phyloP scores from a whole-genome alignment of 1,284 basidiomycete genomes.

The Apiotrichum domesticum region DNA sequence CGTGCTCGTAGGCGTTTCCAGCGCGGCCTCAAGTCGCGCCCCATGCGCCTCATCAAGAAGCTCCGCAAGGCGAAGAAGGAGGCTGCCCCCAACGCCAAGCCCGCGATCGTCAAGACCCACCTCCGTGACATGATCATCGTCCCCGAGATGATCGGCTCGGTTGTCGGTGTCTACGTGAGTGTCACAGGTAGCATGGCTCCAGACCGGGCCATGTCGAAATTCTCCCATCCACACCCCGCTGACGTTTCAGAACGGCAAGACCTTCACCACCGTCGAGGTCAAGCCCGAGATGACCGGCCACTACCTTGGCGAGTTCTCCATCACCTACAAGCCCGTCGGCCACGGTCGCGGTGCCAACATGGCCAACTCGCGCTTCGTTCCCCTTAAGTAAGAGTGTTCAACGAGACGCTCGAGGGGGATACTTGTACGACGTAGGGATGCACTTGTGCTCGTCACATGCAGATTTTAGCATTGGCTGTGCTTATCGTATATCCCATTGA shows the following conservation, averaged over 20 bases:
- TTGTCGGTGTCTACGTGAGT: slow-evolving; percentile 82
- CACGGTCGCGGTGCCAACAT: slow-evolving; percentile 90
- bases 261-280: slow-evolving; percentile 96
- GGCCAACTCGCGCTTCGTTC: slow-evolving; percentile 59
- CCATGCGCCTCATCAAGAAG: slow-evolving; percentile 99
- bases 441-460: slow-evolving; percentile 15
- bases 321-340: slow-evolving; percentile 97
- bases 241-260: slow-evolving; percentile 53
- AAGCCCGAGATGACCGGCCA: slow-evolving; percentile 99
- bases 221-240: background rate
- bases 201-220: background rate
- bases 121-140: slow-evolving; percentile 99
- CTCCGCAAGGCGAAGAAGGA: slow-evolving; percentile 99
- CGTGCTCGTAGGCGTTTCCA: slow-evolving; percentile 98
- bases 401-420: slow-evolving; percentile 5
- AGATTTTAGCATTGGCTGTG: background rate
- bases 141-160: slow-evolving; percentile 98
- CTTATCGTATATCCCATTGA: no score
- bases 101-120: slow-evolving; percentile 97
- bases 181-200: background rate
- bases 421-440: slow-evolving; percentile 29
- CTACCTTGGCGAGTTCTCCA: slow-evolving; percentile 89
- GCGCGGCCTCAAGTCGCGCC: slow-evolving; percentile 96
- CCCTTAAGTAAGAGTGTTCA: slow-evolving; percentile 52
- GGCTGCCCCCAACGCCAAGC: slow-evolving; percentile 96